Percentiles rank a stretch among this genome's conserved stretches.
These are phyloP conservation scores for Phoenix dactylifera DNA, from an alignment of 176 grass and related monocot species.

Conservation along the genomic window DNA sequence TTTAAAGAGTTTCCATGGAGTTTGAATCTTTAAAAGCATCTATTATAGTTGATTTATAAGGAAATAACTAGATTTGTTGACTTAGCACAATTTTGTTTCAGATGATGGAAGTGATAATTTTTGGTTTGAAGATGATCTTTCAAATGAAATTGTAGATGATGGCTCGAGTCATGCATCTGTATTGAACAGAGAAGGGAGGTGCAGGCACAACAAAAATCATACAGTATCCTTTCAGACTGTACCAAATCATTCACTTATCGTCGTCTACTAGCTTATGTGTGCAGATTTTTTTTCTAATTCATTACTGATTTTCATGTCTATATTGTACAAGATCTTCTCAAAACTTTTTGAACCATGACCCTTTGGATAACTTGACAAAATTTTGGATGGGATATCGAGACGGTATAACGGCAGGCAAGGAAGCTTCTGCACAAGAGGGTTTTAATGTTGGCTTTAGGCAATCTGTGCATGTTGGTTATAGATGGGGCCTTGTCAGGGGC, in stretches of 20 bases:
- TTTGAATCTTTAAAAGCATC: too few species aligned
- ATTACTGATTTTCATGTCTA: neutral
- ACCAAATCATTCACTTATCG: neutral
- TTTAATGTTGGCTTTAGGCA: constrained; percentile 81
- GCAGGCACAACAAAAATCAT: constrained; percentile 46
- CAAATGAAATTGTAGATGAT: constrained; percentile 34
- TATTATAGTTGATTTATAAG: too few species aligned
- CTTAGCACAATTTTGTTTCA: neutral
- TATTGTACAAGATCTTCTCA: too few species aligned
- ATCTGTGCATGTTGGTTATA: constrained; percentile 55
- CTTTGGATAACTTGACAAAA: constrained; percentile 2
- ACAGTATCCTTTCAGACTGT: constrained; percentile 34
- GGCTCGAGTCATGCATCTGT: constrained; percentile 11
- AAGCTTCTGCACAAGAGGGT: constrained; percentile 73
- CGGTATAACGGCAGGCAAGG: constrained; percentile 59
- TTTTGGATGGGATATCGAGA: constrained; percentile 85
- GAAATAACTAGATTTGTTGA: too few species aligned
- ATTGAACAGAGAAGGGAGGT: constrained; percentile 59
- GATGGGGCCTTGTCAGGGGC: constrained; percentile 64
- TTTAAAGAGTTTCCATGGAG: too few species aligned
- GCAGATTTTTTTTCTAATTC: neutral
- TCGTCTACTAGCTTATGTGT: neutral
- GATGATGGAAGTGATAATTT: constrained; percentile 8
- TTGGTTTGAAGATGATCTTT: constrained; percentile 23
- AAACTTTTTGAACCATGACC: too few species aligned